Evolutionary conservation across 495 filamentous ascomycete genomes (phyloP), one percentile per base, ranked within the genome.

Genomic region (Xylaria longipes): DNA sequence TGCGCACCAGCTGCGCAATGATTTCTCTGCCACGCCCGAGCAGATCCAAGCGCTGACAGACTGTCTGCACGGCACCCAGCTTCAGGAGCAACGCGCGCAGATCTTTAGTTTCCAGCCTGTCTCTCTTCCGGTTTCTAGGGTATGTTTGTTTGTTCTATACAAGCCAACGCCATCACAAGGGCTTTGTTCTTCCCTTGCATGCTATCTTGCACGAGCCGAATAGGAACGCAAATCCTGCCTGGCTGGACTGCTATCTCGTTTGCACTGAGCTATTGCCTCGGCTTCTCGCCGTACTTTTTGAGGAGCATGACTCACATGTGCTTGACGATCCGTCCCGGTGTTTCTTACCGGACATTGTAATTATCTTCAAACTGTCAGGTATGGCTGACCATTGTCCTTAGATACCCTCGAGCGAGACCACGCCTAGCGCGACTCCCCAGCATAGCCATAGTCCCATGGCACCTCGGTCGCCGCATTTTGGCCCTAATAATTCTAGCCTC

Each of bases 31-130:
- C 60, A 88, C 86, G 39, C 78, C 89, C 72, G 89, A 93, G 46
- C 87, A 93, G 69, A 81, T 97, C 68, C 88, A 89, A 60, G 90
- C 89, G 75, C 81, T 97, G 48, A 89, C 92, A n/a, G 85, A 89
- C 69, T 89, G 86, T 57, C 80, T 97, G 60, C 91, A 93, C 72
- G 88, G 89, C 70, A 87, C 92, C 25, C 88, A 91, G 76, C 84
- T 96, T 70, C 94, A 97, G 80, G 90, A 92, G 75, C 87, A 88
- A 35, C 89, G 94, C n/a, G 88, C 95, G 81, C 91, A 90, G 72
- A 92, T 94, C 75, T 97, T 93, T 79, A 89, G 89, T 6, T 97
- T 94, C 79, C 94, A 97, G 74, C 90, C 94, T 31, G 87, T 97
- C 52, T 97, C 94, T 46, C 82, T 97, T 43, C 94, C 94, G n/a